These are phyloP conservation scores for Phytomonas sp. DNA, from an alignment of 208 protist genomes.

Conservation along the genomic window DNA sequence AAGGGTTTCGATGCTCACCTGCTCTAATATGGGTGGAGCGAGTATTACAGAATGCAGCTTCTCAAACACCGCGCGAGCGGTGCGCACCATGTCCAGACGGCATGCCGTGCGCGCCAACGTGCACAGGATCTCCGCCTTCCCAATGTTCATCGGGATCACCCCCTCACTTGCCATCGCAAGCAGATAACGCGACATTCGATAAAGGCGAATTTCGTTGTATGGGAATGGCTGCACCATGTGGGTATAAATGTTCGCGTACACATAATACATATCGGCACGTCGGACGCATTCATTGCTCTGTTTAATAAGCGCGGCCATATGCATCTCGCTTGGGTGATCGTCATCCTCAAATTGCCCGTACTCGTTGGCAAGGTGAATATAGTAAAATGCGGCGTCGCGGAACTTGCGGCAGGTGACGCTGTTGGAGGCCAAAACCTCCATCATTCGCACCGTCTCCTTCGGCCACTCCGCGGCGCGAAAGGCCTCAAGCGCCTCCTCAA, in stretches of 20 bases:
- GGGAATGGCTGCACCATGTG: constrained; percentile 88
- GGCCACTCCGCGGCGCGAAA: constrained; percentile 88
- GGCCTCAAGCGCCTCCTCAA: constrained; percentile 92
- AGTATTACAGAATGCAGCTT: constrained; percentile 83
- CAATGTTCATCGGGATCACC: constrained; percentile 81
- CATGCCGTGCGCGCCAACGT: constrained; percentile 81
- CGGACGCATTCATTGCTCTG: constrained; percentile 72
- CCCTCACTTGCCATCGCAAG: constrained; percentile 48
- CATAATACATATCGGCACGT: constrained; percentile 89
- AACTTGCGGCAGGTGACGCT: constrained; percentile 89
- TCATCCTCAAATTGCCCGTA: constrained; percentile 65
- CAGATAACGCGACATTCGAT: constrained; percentile 82
- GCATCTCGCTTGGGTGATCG: constrained; percentile 35
- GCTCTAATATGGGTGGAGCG: constrained; percentile 72
- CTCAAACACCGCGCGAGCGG: constrained; percentile 83
- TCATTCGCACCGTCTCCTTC: constrained; percentile 83
- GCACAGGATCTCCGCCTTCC: constrained; percentile 78
- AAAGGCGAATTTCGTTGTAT: constrained; percentile 76
- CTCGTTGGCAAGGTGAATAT: constrained; percentile 80
- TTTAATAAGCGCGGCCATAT: constrained; percentile 62
- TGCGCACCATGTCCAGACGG: constrained; percentile 85
- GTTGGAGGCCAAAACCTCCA: constrained; percentile 90
- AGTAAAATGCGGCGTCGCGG: constrained; percentile 89
- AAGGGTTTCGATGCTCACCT: constrained; percentile 88
- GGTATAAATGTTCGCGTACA: constrained; percentile 79